Base-by-base conservation (phyloP, 2,329 filamentous ascomycete species). In the Lasiodiplodia sp. region DNA sequence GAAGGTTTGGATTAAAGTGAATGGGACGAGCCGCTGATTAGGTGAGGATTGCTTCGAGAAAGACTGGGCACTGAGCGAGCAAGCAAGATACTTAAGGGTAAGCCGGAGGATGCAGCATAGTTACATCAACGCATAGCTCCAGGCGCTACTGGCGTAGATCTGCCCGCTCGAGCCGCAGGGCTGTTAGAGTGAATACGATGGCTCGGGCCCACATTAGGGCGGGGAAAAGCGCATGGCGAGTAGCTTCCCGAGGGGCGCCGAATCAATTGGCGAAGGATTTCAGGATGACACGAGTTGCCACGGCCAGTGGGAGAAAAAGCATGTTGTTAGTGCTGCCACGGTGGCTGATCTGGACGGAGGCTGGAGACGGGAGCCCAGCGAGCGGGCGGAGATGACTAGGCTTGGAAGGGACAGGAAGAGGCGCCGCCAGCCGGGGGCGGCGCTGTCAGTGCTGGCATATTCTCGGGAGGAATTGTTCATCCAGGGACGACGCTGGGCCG, bases 91-190 rank as follows among this genome's bases (percentile, higher is more conserved):
- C 60, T 64, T 64, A 52, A 52, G 44, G 7, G 21, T 25, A 37
- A 25, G 60, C 60, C 23, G 60, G 60, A 25, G 47, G 28, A 8
- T 31, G 34, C n/a, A n/a, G 60, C 44, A 52, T 14, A 64, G 60
- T 64, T 64, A 64, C 60, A 64, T 64, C 47, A n/a, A 64, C 7
- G 18, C 18, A 28, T 51, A 12, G 21, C 44, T 28, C 4, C 12
- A 21, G 16, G 16, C 11, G 44, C 21, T 44, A 51, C 40, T 21
- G 25, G 58, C 47, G 28, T 21, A 16, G 47, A 64, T 64, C 60
- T 51, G 21, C 60, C 60, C 47, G 60, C 60, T 64, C 60, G 60
- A 64, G 60, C 60, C 60, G 60, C 47, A 64, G 34, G 60, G 44
- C 51, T 52, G 44, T 52, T 64, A 64, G 49, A 52, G 44, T 64